Base-by-base conservation (phyloP, 176 grass and related monocot species). In the Melocanna baccifera region DNA sequence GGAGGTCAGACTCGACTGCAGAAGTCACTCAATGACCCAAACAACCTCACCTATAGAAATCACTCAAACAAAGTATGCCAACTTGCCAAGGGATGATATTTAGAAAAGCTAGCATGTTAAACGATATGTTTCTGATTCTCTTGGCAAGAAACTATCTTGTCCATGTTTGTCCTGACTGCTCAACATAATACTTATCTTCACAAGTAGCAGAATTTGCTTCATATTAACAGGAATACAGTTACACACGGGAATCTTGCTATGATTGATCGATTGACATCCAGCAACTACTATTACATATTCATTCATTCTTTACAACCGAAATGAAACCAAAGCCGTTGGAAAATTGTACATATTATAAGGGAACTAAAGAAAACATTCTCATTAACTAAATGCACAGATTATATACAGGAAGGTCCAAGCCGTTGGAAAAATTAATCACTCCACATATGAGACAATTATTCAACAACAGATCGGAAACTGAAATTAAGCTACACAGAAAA, bases 1-100 rank as follows among this genome's bases (percentile, higher is more conserved):
- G 15, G 34, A 46, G 2, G 36, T 90, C 67, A 90, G 45, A 86
- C 22, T 86, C 19, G 8, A 32, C 19, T 63, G 84, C 20, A 77
- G 26, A 59, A 66, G 15, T 56, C 32, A 40, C 6, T 47, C 28
- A 71, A 48, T 62, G 61, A 14, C 61, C 6, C 61, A 62, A 23
- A 48, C 37, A 30, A 64, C 41, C 70, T 20, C 56, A 52, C 45
- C 8, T 7, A 12, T 34, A 55, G 73, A 80, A 36, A 66, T 37
- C 41, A 64, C 32, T 70, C 16, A 12, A 43, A 69, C 12, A 55
- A 79, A 79, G 55, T 14, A 80, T 26, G 37, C 1, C 22, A 87
- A 69, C 7, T 56, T 79, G 67, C 10, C 39, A 84, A 73, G 10
- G 72, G 16, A 84, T 9, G 22, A 52, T 36, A 74, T 16, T 1